A percentile compares a stretch with the other conserved stretches of the same genome.
Evolutionary conservation across 2,329 filamentous ascomycete species (phyloP).

Genomic region (Alternaria triticina): DNA sequence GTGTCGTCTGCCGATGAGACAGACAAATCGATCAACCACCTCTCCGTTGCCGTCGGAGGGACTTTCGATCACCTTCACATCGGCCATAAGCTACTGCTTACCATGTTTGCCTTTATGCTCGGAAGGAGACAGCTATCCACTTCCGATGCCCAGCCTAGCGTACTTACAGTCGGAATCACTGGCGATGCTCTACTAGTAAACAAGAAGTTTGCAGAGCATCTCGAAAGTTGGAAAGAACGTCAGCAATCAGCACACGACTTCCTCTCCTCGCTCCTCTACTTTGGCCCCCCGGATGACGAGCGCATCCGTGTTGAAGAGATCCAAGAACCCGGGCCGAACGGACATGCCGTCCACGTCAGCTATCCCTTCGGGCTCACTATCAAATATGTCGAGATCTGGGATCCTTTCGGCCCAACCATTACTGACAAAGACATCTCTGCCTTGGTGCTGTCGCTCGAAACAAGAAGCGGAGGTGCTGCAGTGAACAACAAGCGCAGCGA

Average conservation of each 20-base stretch:
- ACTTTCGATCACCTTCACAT: constrained; percentile 97
- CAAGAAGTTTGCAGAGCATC: constrained; percentile 82
- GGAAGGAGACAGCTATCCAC: constrained; percentile 43
- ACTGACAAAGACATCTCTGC: constrained; percentile 79
- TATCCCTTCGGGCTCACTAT: constrained; percentile 71
- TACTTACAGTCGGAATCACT: constrained; percentile 84
- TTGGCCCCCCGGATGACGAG: constrained; percentile 58
- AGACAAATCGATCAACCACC: constrained; percentile 51
- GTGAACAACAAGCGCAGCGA: constrained; percentile 84
- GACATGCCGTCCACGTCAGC: constrained; percentile 61
- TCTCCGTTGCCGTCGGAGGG: constrained; percentile 80
- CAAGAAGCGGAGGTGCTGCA: constrained; percentile 78
- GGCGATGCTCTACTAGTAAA: constrained; percentile 84
- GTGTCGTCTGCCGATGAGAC: constrained; percentile 4
- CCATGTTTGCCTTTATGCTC: constrained; percentile 79
- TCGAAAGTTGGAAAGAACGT: constrained; percentile 81
- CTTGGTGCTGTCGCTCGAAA: constrained; percentile 88
- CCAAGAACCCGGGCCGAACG: constrained; percentile 55
- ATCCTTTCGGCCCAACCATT: constrained; percentile 89
- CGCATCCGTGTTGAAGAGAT: constrained; percentile 54
- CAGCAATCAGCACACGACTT: constrained; percentile 75
- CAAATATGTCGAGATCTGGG: constrained; percentile 83
- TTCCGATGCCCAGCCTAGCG: constrained; percentile 48
- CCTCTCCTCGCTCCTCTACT: constrained; percentile 66
- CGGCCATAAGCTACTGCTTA: constrained; percentile 93